Percentiles rank a stretch among this genome's conserved stretches.
Evolutionary conservation across 192 early-diverging fungal genomes (phyloP).

Genomic region (Oehlia diaphana): DNA sequence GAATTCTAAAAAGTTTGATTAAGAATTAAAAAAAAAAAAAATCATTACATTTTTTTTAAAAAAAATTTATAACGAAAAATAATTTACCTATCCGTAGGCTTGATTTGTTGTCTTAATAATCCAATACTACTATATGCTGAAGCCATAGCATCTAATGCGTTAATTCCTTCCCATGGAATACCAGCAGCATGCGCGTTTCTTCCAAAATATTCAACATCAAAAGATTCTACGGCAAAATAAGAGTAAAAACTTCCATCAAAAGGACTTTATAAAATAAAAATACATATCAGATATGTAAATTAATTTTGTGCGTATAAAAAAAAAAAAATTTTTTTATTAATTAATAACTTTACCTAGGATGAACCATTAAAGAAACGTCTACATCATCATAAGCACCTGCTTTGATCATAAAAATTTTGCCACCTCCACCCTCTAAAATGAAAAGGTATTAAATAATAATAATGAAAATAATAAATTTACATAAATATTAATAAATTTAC

Average conservation of each 20-base stretch:
- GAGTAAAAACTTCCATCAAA: conserved; percentile 48
- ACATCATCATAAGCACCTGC: conserved; percentile 68
- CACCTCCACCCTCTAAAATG: conserved; percentile 53
- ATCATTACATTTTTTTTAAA: background rate
- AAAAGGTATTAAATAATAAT: background rate
- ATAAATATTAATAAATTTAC: too few species aligned
- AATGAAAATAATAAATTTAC: too few species aligned
- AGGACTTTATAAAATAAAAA: conserved; percentile 29
- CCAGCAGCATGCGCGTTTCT: too few species aligned
- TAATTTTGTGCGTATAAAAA: too few species aligned
- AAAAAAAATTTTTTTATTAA: background rate
- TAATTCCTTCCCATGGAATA: too few species aligned
- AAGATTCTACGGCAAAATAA: conserved; percentile 42
- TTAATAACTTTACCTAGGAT: conserved; percentile 56
- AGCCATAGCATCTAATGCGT: too few species aligned
- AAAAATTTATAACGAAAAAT: too few species aligned
- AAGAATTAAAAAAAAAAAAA: background rate
- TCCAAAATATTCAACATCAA: conserved; percentile 37
- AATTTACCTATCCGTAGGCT: conserved; percentile 53
- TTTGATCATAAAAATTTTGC: conserved; percentile 73
- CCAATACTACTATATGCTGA: too few species aligned
- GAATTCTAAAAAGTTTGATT: conserved; percentile 43
- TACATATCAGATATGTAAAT: too few species aligned
- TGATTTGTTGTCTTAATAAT: conserved; percentile 66
- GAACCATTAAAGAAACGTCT: conserved; percentile 79